phyloP scores from a whole-genome alignment of 78 protist genomes.

The Dictyostelium brefeldianum region DNA sequence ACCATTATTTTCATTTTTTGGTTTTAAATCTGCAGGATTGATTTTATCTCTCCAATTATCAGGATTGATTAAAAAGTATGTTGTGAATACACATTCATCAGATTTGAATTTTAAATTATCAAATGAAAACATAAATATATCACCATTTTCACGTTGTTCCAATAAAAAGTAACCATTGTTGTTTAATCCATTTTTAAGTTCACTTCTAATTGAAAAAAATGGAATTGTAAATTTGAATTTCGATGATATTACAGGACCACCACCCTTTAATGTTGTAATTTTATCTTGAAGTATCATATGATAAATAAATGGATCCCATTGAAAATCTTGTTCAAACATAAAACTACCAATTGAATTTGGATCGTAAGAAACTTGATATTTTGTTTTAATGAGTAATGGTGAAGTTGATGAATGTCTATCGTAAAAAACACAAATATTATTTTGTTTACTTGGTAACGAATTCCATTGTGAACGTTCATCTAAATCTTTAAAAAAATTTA shows the following conservation, averaged over 20 bases:
- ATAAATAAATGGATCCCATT: constrained; percentile 63
- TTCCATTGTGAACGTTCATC: constrained; percentile 12
- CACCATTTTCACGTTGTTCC: constrained; percentile 68
- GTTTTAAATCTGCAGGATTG: not conserved
- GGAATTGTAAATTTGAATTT: constrained; percentile 22
- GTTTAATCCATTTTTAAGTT: not conserved
- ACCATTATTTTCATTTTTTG: not conserved
- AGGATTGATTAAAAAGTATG: constrained; percentile 6
- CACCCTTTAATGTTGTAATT: constrained; percentile 19
- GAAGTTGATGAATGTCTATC: not conserved
- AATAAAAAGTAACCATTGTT: not conserved
- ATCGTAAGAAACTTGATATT: constrained; percentile 14
- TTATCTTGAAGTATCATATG: constrained; percentile 14
- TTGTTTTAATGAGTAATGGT: constrained; percentile 29
- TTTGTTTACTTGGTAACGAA: constrained; percentile 1
- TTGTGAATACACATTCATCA: not conserved
- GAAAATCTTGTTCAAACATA: not conserved
- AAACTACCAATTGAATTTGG: not conserved
- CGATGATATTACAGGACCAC: constrained; percentile 26
- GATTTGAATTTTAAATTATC: not conserved
- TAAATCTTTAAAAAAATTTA: not conserved
- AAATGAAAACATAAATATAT: constrained; percentile 23
- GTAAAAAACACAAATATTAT: constrained; percentile 12
- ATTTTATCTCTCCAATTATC: constrained; percentile 34
- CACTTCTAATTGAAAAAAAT: not conserved